Conservation (phyloP, 257 asterid species). For the Jasminum sambac region DNA sequence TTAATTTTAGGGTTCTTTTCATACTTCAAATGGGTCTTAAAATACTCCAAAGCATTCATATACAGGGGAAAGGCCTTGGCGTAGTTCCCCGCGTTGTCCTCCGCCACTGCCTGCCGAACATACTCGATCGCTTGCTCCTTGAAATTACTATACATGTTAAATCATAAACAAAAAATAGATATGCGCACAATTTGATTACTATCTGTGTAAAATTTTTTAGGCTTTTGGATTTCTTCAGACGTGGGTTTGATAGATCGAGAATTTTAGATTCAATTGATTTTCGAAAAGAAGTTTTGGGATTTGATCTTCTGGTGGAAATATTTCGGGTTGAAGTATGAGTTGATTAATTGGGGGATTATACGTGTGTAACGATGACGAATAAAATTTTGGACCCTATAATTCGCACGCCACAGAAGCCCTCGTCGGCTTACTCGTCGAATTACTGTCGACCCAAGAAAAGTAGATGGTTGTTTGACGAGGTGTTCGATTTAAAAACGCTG, state of each 20-base stretch:
- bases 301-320: slow-evolving; percentile 8
- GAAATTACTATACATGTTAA: slow-evolving; percentile 89
- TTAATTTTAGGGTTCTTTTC: slow-evolving; percentile 93
- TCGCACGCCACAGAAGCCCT: background rate
- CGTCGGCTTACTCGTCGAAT: background rate
- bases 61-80: slow-evolving; percentile 92
- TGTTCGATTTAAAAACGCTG: too few species aligned
- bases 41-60: slow-evolving; percentile 96
- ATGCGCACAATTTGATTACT: background rate
- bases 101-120: slow-evolving; percentile 90
- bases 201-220: background rate
- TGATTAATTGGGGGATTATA: background rate
- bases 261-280: background rate
- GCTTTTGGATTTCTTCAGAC: background rate
- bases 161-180: slow-evolving; percentile 28
- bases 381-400: background rate
- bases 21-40: slow-evolving; percentile 90
- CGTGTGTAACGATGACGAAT: background rate
- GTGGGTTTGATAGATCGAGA: background rate
- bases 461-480: background rate
- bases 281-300: slow-evolving; percentile 4
- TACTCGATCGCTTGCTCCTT: slow-evolving; percentile 97
- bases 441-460: background rate
- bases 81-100: slow-evolving; percentile 90
- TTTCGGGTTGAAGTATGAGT: background rate